Conservation (phyloP, 2,329 filamentous ascomycete genomes). For the Epichloe baconii region DNA sequence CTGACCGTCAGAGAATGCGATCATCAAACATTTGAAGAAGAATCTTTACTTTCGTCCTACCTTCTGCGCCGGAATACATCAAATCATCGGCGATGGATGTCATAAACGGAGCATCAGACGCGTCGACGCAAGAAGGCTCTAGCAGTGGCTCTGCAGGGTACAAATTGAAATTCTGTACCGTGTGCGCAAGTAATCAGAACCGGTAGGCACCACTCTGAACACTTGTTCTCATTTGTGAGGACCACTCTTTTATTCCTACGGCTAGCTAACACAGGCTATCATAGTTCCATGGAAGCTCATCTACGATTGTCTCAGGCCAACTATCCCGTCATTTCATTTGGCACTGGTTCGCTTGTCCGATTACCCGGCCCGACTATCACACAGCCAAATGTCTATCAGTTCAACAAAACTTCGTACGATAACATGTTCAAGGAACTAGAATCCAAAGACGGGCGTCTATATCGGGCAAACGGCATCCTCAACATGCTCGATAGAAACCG, state of each 20-base stretch:
- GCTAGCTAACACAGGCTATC: neutral
- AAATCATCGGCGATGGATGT: constrained; percentile 24
- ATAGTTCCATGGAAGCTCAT: constrained; percentile 78
- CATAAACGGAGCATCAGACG: constrained; percentile 24
- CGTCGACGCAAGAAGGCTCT: constrained; percentile 28
- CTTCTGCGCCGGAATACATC: neutral
- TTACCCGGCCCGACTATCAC: constrained; percentile 82
- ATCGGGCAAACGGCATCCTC: constrained; percentile 81
- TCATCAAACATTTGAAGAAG: neutral
- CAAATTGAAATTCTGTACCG: constrained; percentile 93
- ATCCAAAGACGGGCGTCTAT: constrained; percentile 73
- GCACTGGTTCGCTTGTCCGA: constrained; percentile 87
- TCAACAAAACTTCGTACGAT: constrained; percentile 93
- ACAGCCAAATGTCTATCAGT: constrained; percentile 94
- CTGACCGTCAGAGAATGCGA: neutral
- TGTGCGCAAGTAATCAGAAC: constrained; percentile 98
- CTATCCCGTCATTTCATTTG: constrained; percentile 96
- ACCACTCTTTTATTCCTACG: neutral
- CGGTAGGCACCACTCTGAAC: constrained; percentile 40
- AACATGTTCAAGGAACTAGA: constrained; percentile 88
- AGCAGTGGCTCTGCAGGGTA: constrained; percentile 46
- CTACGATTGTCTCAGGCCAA: constrained; percentile 72
- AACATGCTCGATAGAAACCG: constrained; percentile 94
- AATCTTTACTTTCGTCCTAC: neutral
- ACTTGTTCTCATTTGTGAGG: neutral